Base-by-base conservation (phyloP, 768 basidiomycete genomes). In the Gelatoporia subvermispora region DNA sequence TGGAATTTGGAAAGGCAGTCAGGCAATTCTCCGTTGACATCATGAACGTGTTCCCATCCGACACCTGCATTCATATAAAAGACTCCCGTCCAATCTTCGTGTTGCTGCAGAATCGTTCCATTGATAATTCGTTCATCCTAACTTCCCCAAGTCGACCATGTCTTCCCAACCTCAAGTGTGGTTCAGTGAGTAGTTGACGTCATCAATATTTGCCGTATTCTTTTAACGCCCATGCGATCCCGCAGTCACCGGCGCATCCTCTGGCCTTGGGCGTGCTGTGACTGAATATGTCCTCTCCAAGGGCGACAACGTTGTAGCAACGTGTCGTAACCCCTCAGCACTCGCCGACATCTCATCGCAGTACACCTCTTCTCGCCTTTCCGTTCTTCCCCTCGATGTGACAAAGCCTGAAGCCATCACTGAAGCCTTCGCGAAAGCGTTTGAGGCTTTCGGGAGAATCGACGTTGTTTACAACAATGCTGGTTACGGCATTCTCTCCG, bases 391-490 rank as follows among this genome's bases (percentile, higher is more conserved):
- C 25, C 28, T 63, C 23, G 61, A 65, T 41, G 57, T 65, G 8
- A 60, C 55, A 7, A 18, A 46, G 1, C 17, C 31, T 8, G n/a
- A 42, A 9, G 47, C 55, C 17, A 48, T 63, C 25, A 18, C 21
- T 1, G 49, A 35, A 16, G 60, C 57, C 1, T 63, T 63, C 42
- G 34, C 48, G 3, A n/a, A 40, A 17, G 57, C 55, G 7, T 39
- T 39, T 21, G 43, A 43, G 7, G 20, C 36, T 0, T 61, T 59
- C 43, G 60, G 55, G 3, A 51, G 53, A n/a, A 40, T 64, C 37
- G 62, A 64, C 45, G 54, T 64, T 13, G 60, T 64, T n/a, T 51
- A 55, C 43, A 64, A 59, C 47, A 64, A 64, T 21, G 62, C 60
- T 3, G 62, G 59, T 11, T 53, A 48, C 18, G 25, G 18, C 4